Base-by-base conservation (phyloP, 805 yeast species). In the Myxozyma monticola region DNA sequence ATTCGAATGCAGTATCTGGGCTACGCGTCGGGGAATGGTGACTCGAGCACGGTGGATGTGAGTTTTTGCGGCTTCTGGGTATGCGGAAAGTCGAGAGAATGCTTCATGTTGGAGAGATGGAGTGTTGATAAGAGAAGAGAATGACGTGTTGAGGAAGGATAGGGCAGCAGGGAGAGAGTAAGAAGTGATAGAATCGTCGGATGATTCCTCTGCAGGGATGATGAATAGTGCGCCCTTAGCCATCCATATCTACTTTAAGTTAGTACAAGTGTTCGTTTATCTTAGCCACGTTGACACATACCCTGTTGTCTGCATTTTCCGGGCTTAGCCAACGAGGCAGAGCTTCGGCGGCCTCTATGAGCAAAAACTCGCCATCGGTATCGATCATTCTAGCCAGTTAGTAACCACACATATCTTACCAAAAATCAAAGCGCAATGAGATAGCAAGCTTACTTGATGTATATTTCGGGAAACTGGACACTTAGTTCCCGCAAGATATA, bases 331-430 rank as follows among this genome's bases (percentile, higher is more conserved):
- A 77, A 4, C 67, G 67, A 0, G 82, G 81, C 1, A 80, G 50
- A 1, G 56, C 48, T 2, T 79, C 76, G 31, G 75, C 69, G 1
- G 76, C 72, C 52, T 79, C 83, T 7, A 77, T 71, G 38, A 83
- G 61, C 8, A 81, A 43, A 39, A 77, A 75, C 50, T 83, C 88
- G 6, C 82, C 79, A 39, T 78, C 84, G 1, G 74, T 71, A 59
- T 81, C 87, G 51, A 70, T 36, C 20, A 66, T 44, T 31, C 60
- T 50, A 29, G 1, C n/a, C 3, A n/a, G 18, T 6, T 12, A n/a
- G n/a, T n/a, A n/a, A n/a, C n/a, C n/a, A n/a, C n/a, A n/a, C n/a
- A n/a, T n/a, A n/a, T n/a, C n/a, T n/a, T n/a, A n/a, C n/a, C n/a
- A n/a, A n/a, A n/a, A n/a, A n/a, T n/a, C n/a, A n/a, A n/a, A n/a